phyloP scores from a whole-genome alignment of 306 rosid species.

The Sindora glabra region DNA sequence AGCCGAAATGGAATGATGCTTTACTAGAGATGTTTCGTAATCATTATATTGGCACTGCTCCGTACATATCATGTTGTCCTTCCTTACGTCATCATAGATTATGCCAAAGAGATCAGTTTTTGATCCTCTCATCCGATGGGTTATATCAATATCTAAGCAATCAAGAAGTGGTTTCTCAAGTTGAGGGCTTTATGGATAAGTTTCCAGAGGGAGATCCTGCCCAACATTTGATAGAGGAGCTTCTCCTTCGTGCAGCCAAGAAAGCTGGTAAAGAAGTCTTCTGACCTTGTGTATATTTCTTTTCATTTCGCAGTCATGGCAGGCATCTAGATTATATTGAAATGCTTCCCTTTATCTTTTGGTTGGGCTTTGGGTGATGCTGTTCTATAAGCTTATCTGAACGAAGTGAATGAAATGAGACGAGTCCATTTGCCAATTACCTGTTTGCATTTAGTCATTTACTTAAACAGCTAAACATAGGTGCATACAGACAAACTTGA shows the following conservation, averaged over 20 bases:
- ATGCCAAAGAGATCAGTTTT: conserved; percentile 79
- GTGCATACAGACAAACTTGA: too few relatives aligned
- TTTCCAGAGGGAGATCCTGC: conserved; percentile 99
- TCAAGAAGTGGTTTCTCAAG: conserved; percentile 92
- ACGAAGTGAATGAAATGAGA: too few relatives aligned
- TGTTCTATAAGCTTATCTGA: too few relatives aligned
- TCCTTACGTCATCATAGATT: conserved; percentile 85
- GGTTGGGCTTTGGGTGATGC: too few relatives aligned
- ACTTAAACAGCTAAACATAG: too few relatives aligned
- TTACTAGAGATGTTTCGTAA: conserved; percentile 92
- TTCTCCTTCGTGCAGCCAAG: conserved; percentile 94
- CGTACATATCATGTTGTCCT: conserved; percentile 89
- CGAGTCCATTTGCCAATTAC: too few relatives aligned
- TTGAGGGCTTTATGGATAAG: conserved; percentile 92
- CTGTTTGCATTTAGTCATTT: too few relatives aligned
- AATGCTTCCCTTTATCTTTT: too few relatives aligned
- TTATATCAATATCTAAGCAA: conserved; percentile 90
- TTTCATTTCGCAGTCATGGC: conserved; percentile 8
- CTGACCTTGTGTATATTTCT: conserved; percentile 8
- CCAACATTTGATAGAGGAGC: conserved; percentile 98
- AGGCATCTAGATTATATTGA: conserved; percentile 1
- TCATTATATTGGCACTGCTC: conserved; percentile 86
- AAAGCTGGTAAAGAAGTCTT: conserved; percentile 67
- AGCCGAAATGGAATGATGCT: conserved; percentile 95
- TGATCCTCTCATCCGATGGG: conserved; percentile 96